Evolutionary conservation across 139 green algal species (phyloP).

Genomic region (Astrephomene gubernaculifera): DNA sequence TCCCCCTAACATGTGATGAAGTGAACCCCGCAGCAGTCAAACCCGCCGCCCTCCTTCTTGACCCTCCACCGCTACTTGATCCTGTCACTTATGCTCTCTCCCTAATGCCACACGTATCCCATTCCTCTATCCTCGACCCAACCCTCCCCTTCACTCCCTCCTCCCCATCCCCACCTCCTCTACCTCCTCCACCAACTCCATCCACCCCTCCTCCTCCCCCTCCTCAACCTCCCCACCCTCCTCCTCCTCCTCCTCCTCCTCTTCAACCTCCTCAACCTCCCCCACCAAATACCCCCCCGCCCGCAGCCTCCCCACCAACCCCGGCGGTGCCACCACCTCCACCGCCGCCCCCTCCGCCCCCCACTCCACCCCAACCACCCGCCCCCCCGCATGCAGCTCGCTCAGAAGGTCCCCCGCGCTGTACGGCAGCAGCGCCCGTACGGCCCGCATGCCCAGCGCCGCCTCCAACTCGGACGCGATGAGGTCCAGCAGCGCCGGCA

Average conservation of each 20-base stretch:
- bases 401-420: slow-evolving; percentile 51
- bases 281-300: not conserved
- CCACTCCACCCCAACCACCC: slow-evolving; percentile 12
- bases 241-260: not conserved
- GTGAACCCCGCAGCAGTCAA: too few species aligned
- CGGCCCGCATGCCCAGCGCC: slow-evolving; percentile 54
- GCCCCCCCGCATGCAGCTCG: slow-evolving; percentile 32
- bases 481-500: slow-evolving; percentile 74
- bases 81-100: too few species aligned
- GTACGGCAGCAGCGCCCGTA: slow-evolving; percentile 58
- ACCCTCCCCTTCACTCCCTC: not conserved
- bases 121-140: too few species aligned
- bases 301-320: slow-evolving; percentile 23
- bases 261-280: not conserved
- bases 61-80: too few species aligned
- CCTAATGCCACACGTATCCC: too few species aligned
- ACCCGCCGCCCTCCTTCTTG: too few species aligned
- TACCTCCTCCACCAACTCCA: not conserved
- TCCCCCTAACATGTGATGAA: too few species aligned
- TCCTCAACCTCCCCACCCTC: not conserved
- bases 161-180: not conserved
- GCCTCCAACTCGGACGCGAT: slow-evolving; percentile 70
- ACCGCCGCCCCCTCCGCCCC: slow-evolving; percentile 17
- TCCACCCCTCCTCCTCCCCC: not conserved
- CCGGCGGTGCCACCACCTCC: slow-evolving; percentile 5